Conservation (phyloP, 148 eudicot species). For the Fagopyrum tataricum region DNA sequence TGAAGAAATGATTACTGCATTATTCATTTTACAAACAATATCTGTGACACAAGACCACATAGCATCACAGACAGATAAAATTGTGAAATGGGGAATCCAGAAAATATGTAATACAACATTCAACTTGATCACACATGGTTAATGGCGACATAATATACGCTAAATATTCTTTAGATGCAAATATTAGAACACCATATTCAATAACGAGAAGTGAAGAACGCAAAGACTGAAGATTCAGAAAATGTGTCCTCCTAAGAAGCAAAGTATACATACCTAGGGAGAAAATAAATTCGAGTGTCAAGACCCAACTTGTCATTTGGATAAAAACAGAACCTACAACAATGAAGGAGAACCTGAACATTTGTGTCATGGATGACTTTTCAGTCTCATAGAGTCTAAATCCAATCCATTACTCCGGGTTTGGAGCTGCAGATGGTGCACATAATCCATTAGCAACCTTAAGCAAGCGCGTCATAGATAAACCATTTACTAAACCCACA, state of each 20-base stretch:
- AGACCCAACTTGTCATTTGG: conserved; percentile 73
- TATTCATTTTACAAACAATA: too few relatives aligned
- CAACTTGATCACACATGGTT: background rate
- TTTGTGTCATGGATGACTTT: conserved; percentile 80
- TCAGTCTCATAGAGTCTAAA: conserved; percentile 82
- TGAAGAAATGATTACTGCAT: too few relatives aligned
- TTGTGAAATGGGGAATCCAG: too few relatives aligned
- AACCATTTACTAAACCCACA: background rate
- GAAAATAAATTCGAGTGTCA: too few relatives aligned
- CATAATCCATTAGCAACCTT: background rate
- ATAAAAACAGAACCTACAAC: conserved; percentile 80
- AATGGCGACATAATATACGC: too few relatives aligned
- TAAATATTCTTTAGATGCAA: too few relatives aligned
- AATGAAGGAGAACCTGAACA: conserved; percentile 59
- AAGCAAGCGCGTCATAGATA: background rate
- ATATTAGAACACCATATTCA: too few relatives aligned
- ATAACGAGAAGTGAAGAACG: too few relatives aligned
- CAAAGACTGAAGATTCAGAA: background rate
- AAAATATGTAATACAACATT: background rate
- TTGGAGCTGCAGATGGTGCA: conserved; percentile 48
- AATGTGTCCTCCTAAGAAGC: too few relatives aligned
- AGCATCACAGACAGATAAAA: background rate
- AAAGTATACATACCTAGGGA: too few relatives aligned
- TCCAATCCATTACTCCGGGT: conserved; percentile 82
- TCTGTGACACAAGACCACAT: background rate